These are phyloP conservation scores for Benincasa hispida DNA, from an alignment of 306 rosid genomes.

Conservation along the genomic window DNA sequence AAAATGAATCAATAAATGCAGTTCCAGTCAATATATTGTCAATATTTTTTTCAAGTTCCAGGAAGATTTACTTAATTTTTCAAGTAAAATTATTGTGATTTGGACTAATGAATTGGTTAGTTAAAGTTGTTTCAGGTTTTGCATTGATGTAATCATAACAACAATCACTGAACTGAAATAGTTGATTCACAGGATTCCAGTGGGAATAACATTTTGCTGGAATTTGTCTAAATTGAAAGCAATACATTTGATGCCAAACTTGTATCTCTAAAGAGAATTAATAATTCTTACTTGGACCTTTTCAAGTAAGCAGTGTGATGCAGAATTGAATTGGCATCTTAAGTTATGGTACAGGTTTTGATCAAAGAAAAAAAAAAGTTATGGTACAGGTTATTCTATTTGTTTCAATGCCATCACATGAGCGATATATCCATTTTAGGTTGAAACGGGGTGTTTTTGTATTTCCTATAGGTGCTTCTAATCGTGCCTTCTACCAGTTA, in stretches of 20 bases:
- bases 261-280: constrained; percentile 18
- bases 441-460: not conserved
- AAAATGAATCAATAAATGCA: constrained; percentile 49
- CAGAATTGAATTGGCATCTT: constrained; percentile 21
- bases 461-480: not conserved
- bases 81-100: constrained; percentile 30
- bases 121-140: constrained; percentile 79
- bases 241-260: constrained; percentile 30
- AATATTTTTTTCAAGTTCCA: constrained; percentile 22
- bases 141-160: constrained; percentile 49
- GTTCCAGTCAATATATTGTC: constrained; percentile 14
- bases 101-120: constrained; percentile 60
- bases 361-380: not conserved
- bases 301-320: constrained; percentile 18
- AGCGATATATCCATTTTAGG: not conserved
- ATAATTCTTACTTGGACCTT: constrained; percentile 16
- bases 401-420: constrained; percentile 8
- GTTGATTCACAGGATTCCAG: constrained; percentile 40
- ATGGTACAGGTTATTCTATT: constrained; percentile 10
- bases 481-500: not conserved
- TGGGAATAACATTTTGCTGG: constrained; percentile 33
- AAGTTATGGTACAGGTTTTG: constrained; percentile 16
- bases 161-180: constrained; percentile 57
- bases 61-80: constrained; percentile 15
- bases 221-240: constrained; percentile 33